Evolutionary conservation across 768 basidiomycete species (phyloP).

Genomic region (Nidularia pulvinata): DNA sequence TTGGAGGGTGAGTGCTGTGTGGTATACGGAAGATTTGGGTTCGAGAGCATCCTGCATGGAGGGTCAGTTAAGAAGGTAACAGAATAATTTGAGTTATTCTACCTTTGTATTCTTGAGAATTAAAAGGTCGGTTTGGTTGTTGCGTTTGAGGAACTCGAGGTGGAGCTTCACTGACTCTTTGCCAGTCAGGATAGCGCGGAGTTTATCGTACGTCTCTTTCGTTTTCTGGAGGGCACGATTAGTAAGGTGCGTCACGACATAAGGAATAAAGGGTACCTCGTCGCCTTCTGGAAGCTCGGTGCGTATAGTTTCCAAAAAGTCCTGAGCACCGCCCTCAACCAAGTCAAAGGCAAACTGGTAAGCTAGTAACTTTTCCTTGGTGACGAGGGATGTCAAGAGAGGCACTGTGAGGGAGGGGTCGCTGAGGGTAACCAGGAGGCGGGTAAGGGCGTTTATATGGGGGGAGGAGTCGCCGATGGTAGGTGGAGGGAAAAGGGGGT

Average conservation of each 20-base stretch:
- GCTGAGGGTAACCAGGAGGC: conserved; percentile 87
- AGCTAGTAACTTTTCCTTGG: conserved; percentile 73
- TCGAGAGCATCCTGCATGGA: conserved; percentile 78
- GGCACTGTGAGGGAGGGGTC: conserved; percentile 78
- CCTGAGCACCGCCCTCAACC: conserved; percentile 91
- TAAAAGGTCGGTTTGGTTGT: conserved; percentile 90
- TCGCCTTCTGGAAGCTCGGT: conserved; percentile 68
- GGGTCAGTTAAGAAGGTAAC: conserved; percentile 3
- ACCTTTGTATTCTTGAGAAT: conserved; percentile 93
- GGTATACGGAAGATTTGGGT: conserved; percentile 94
- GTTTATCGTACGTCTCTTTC: conserved; percentile 66
- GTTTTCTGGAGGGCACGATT: conserved; percentile 41
- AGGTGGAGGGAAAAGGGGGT: conserved; percentile 85
- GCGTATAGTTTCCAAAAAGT: conserved; percentile 82
- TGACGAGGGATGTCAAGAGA: conserved; percentile 71
- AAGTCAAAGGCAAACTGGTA: conserved; percentile 98
- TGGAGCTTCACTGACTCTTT: conserved; percentile 92
- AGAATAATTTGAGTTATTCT: neutral
- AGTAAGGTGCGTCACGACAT: neutral
- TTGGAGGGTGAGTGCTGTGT: conserved; percentile 94
- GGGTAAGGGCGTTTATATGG: conserved; percentile 81
- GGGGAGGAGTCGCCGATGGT: conserved; percentile 70
- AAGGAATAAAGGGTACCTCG: conserved; percentile 38
- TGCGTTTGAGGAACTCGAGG: conserved; percentile 93
- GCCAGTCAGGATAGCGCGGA: conserved; percentile 85